These are phyloP conservation scores for Isochrysis galbana DNA, from an alignment of 78 protist species.

Conservation along the genomic window DNA sequence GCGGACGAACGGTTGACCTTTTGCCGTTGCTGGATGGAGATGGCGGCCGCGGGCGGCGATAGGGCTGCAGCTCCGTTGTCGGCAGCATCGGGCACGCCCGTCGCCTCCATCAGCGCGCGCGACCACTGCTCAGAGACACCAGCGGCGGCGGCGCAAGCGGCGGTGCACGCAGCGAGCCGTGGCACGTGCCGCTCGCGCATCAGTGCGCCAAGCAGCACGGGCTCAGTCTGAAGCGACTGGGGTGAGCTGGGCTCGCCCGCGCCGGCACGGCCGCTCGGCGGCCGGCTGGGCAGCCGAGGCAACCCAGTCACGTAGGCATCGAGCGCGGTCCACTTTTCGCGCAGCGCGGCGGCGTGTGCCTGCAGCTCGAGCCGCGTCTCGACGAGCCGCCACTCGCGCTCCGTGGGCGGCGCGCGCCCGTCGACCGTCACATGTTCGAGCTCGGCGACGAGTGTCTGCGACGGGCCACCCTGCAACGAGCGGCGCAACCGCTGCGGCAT, in stretches of 20 bases:
- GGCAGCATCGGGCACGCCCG: too few relatives aligned
- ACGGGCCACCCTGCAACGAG: not conserved
- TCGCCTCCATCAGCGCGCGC: not conserved
- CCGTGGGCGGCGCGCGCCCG: not conserved
- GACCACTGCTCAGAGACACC: not conserved
- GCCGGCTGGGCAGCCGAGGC: not conserved
- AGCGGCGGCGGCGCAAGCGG: not conserved
- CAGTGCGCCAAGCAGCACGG: not conserved
- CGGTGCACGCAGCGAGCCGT: not conserved
- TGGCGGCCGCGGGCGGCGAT: not conserved
- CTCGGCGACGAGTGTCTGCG: not conserved
- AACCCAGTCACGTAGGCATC: not conserved
- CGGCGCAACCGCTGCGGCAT: not conserved
- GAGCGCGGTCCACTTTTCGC: not conserved
- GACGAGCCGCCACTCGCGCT: not conserved
- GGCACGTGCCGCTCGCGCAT: not conserved
- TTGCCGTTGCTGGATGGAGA: too few relatives aligned
- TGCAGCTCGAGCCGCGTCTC: not conserved
- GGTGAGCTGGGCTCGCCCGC: too few relatives aligned
- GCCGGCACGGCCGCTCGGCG: too few relatives aligned
- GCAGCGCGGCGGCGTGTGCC: not conserved
- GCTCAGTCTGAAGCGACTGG: not conserved
- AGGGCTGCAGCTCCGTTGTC: not conserved
- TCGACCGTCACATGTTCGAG: not conserved
- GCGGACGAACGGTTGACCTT: not conserved